Conservation (phyloP, 2,329 filamentous ascomycete genomes). For the Chaetomium strumarium region DNA sequence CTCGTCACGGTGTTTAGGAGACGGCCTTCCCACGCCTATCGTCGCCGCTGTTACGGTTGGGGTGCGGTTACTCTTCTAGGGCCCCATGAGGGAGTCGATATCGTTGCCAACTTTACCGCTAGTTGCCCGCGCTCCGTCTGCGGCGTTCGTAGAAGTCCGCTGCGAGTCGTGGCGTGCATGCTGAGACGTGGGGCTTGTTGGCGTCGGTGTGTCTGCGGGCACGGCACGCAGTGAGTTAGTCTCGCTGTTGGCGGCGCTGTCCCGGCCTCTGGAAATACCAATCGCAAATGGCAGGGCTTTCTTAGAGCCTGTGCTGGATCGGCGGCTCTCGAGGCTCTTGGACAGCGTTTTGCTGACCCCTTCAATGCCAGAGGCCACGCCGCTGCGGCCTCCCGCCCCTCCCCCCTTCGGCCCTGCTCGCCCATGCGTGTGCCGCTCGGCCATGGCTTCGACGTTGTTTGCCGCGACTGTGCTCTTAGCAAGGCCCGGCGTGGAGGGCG, state of each 20-base stretch:
- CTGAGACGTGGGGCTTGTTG: constrained; percentile 35
- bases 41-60: constrained; percentile 17
- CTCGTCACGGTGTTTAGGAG: constrained; percentile 31
- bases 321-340: constrained; percentile 84
- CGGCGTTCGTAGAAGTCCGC: constrained; percentile 3
- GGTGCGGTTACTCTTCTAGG: constrained; percentile 29
- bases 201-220: constrained; percentile 34
- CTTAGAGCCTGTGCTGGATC: constrained; percentile 80
- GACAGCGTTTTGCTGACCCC: constrained; percentile 72
- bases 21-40: constrained; percentile 19
- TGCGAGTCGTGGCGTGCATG: constrained; percentile 19
- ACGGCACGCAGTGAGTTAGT: constrained; percentile 52
- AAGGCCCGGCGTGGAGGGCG: constrained; percentile 85
- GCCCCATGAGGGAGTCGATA: constrained; percentile 47
- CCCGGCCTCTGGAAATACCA: constrained; percentile 37
- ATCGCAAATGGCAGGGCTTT: constrained; percentile 58
- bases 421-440: constrained; percentile 55
- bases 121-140: constrained; percentile 4
- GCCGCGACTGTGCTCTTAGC: constrained; percentile 88
- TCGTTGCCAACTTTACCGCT: constrained; percentile 45
- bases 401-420: constrained; percentile 38
- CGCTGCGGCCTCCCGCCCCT: constrained; percentile 28
- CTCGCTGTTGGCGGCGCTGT: constrained; percentile 50
- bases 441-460: constrained; percentile 79
- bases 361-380: constrained; percentile 54